These are phyloP conservation scores for Fraxinus xanthoxyloides DNA, from an alignment of 305 asterid species.

Conservation along the genomic window DNA sequence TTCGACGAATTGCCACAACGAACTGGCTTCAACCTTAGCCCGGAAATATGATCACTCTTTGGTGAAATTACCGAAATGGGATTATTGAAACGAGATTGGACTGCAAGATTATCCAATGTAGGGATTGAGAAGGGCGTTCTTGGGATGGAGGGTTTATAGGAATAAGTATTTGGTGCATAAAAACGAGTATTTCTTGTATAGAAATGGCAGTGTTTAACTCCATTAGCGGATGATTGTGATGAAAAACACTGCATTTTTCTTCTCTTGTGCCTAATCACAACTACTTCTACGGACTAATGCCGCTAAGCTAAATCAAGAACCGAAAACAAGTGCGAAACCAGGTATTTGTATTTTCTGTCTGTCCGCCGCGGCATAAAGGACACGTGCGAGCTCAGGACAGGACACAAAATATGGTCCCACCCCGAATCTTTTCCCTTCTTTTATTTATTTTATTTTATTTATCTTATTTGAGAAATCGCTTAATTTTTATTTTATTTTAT, in stretches of 20 bases:
- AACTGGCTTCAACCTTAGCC: slow-evolving; percentile 23
- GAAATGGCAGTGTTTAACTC: slow-evolving; percentile 3
- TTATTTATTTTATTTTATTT: too few species aligned
- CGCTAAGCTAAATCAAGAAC: not conserved
- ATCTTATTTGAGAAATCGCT: not conserved
- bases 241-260: not conserved
- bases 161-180: slow-evolving; percentile 8
- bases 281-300: not conserved
- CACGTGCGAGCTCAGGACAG: not conserved
- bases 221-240: not conserved
- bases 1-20: slow-evolving; percentile 55
- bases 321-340: not conserved
- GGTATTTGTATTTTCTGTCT: not conserved
- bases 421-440: not conserved
- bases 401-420: not conserved
- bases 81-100: slow-evolving; percentile 16
- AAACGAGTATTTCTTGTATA: slow-evolving; percentile 10
- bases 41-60: slow-evolving; percentile 1
- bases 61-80: slow-evolving; percentile 28
- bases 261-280: not conserved
- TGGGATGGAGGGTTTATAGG: slow-evolving; percentile 20
- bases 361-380: not conserved
- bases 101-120: slow-evolving; percentile 12
- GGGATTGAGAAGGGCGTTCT: slow-evolving; percentile 22
- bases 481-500: too few species aligned